These are phyloP conservation scores for Begonia fuchsioides DNA, from an alignment of 306 rosid species.

Conservation along the genomic window DNA sequence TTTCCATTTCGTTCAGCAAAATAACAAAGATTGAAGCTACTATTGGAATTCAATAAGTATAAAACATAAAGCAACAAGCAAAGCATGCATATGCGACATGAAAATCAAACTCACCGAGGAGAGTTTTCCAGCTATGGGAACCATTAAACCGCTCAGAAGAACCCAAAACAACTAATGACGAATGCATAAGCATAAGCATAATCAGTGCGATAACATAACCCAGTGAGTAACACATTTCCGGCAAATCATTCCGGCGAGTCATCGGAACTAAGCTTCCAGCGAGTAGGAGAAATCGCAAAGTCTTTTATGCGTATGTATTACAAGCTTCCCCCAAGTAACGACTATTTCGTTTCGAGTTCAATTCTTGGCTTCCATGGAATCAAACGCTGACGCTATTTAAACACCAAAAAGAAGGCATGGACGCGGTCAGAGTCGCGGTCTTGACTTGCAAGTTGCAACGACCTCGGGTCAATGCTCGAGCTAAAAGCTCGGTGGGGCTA, in stretches of 20 bases:
- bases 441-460: too few relatives aligned
- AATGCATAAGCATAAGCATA: constrained; percentile 36
- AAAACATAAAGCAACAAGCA: not conserved
- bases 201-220: constrained; percentile 16
- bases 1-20: too few relatives aligned
- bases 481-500: too few relatives aligned
- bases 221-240: constrained; percentile 54
- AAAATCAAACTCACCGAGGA: constrained; percentile 25
- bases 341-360: too few relatives aligned
- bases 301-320: not conserved
- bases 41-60: not conserved
- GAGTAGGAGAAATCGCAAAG: not conserved
- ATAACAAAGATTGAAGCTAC: too few relatives aligned
- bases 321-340: too few relatives aligned
- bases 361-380: too few relatives aligned
- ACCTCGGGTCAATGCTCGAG: too few relatives aligned
- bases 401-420: too few relatives aligned
- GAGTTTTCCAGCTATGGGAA: constrained; percentile 42
- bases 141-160: constrained; percentile 57
- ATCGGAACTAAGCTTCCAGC: not conserved
- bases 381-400: too few relatives aligned
- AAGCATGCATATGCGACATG: not conserved
- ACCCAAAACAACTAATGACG: constrained; percentile 25
- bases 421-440: too few relatives aligned
- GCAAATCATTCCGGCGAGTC: constrained; percentile 12